Evolutionary conservation across 129 eudicot genomes (phyloP).

Genomic region (sunflower (Helianthus annuus)): HanXRQr2.0-SUNRISE NC_035448.2:28644753-28645252

Average conservation of each 20-base stretch:
- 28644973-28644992: conserved; percentile 41
- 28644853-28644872: conserved; percentile 34
- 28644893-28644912: conserved; percentile 31
- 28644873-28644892: conserved; percentile 34
- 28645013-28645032: conserved; percentile 28
- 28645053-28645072: background rate
- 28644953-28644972: conserved; percentile 53
- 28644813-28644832: conserved; percentile 44
- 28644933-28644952: conserved; percentile 36
- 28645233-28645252: conserved; percentile 6
- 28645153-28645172: background rate
- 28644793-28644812: conserved; percentile 62
- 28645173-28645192: conserved; percentile 4
- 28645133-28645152: conserved; percentile 3
- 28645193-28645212: conserved; percentile 1
- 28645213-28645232: conserved; percentile 26
- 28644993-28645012: conserved; percentile 8
- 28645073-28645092: background rate
- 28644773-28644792: conserved; percentile 18
- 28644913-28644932: conserved; percentile 33
- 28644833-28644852: conserved; percentile 53
- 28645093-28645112: background rate
- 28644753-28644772: conserved; percentile 21
- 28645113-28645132: conserved; percentile 30
- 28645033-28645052: conserved; percentile 3